Evolutionary conservation across 1,284 basidiomycete genomes (phyloP), one percentile per base, ranked within the genome.

Genomic region (Sporisorium exsertum): DNA sequence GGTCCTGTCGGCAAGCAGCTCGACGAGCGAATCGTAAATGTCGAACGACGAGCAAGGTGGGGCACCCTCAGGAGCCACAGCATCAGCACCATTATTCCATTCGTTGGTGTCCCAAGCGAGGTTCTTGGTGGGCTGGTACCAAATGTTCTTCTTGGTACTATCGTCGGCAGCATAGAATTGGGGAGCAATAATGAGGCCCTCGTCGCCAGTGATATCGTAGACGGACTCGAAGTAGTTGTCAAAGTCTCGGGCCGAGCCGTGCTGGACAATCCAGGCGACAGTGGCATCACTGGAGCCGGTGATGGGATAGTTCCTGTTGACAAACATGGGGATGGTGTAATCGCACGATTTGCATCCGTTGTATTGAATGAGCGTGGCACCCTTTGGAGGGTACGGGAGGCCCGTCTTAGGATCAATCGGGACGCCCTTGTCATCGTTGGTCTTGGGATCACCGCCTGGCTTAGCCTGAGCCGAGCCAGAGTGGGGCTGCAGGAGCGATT

Each of bases 231-330:
- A 77, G 59, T 70, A 77, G 42, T 62, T 66, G 37, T 78, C 33
- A 50, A 73, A 78, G 54, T 78, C 67, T 46, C 68, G 63, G 16
- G 47, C 57, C 5, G 70, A 55, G 26, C 76, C 76, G 58, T 78
- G 76, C 59, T 77, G 73, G 10, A 73, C 73, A 49, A 78, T 62
- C 68, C 74, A 78, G 18, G 58, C 71, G 46, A 71, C 69, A 5
- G 54, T 46, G 9, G 65, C 50, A 2, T 43, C 45, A 45, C 32
- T 59, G 49, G 54, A 54, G 15, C 58, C 58, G 15, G 32, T n/a
- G 35, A 49, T 13, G 47, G 71, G 71, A 50, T 63, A 77, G 45
- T 71, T 65, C 20, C 62, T 60, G 65, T 72, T 78, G 46, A 77
- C 76, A 46, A 77, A 76, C 58, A 76, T 57, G 52, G 76, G 76